Evolutionary conservation across 140 eudicot genomes (phyloP), one percentile per base, ranked within the genome.

Genomic region (Anethum foeniculum): DNA sequence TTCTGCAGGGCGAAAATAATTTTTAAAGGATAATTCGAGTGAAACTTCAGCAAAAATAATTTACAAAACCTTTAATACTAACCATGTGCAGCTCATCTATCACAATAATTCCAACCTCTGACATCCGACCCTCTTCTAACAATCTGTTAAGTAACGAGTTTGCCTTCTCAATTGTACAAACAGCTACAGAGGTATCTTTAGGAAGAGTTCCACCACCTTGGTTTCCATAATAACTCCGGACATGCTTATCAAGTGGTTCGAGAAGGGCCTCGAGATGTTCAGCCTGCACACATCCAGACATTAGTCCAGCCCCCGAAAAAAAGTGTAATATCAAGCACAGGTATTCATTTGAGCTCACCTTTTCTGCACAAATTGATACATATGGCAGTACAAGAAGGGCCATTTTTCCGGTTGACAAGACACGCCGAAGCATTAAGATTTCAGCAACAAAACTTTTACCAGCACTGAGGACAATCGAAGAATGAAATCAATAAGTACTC

Each of bases 381-480:
- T 95, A 95, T 8, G 99, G 99, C 41, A 92, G 96, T 62, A 95
- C 99, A 80, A 95, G 97, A 83, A 95, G 85, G 67, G 97, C 99
- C 86, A 95, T 84, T 90, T 95, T 95, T 80, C 92, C 88, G 76
- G 96, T 88, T 76, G 93, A 85, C 82, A 95, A 77, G 81, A 95
- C 88, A 65, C 96, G 87, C 51, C 97, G 91, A 80, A 95, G 78
- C 99, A 95, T 95, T 69, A 95, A 58, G 47, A 95, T 93, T 84
- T 95, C 99, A 81, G 99, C 97, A 88, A 95, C 97, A 88, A 95
- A 95, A 89, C 99, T 95, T 87, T 95, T 95, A 14, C 99, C 99
- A 77, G 99, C 99, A 87, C 99, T 95, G 83, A 67, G 74, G 84
- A 77, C 82, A 67, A 84, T 77, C 41, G 74, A 83, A 80, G 54